Evolutionary conservation across 2,329 filamentous ascomycete genomes (phyloP).

Genomic region (Colletotrichum simmondsii): DNA sequence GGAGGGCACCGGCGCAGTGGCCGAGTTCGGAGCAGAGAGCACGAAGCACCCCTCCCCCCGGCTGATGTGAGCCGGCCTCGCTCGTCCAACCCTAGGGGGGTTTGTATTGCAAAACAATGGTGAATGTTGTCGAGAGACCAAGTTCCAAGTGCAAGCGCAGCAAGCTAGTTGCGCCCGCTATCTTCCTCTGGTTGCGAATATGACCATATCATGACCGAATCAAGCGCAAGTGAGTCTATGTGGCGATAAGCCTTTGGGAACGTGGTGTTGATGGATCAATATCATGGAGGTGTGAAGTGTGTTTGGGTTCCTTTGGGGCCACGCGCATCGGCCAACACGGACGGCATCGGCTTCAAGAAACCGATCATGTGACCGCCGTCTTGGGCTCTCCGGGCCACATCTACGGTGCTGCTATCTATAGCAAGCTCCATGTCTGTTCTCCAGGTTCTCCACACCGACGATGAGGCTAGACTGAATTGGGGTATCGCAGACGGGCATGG

Average conservation of each 20-base stretch:
- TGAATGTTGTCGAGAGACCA: background rate
- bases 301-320: slow-evolving; percentile 4
- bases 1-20: background rate
- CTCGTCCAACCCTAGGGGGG: slow-evolving; percentile 4
- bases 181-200: slow-evolving; percentile 8
- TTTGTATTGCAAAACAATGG: background rate
- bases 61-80: background rate
- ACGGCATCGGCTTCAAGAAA: slow-evolving; percentile 29
- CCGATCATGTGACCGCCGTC: slow-evolving; percentile 39
- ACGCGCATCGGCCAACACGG: slow-evolving; percentile 19
- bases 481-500: slow-evolving; percentile 1
- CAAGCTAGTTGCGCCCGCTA: background rate
- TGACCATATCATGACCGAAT: slow-evolving; percentile 21
- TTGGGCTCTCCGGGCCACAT: background rate
- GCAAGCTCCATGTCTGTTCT: background rate
- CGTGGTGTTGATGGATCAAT: background rate
- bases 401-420: slow-evolving; percentile 9
- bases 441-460: background rate
- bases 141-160: background rate
- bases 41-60: background rate
- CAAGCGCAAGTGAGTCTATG: slow-evolving; percentile 4
- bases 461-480: slow-evolving; percentile 14
- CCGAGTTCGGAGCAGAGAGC: slow-evolving; percentile 1
- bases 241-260: slow-evolving; percentile 5
- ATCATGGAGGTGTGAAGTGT: background rate